Percentiles rank a stretch among this genome's conserved stretches.
These are phyloP conservation scores for Kregervanrija fluxuum DNA, from an alignment of 805 yeast genomes.

Conservation along the genomic window DNA sequence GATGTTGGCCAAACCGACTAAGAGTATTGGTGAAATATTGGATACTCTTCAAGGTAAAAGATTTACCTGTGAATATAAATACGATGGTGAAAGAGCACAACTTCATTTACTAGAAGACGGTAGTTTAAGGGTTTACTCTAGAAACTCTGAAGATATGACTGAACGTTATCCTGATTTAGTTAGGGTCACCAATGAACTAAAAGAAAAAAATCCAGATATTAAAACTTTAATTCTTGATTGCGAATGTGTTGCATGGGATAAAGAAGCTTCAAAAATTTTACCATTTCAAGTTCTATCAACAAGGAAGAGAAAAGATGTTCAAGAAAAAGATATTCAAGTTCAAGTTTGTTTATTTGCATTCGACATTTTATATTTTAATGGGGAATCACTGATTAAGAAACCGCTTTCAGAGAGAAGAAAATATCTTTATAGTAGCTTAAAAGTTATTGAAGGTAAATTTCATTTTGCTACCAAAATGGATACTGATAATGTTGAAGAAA, in stretches of 20 bases:
- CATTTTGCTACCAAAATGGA: conserved; percentile 71
- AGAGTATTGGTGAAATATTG: conserved; percentile 83
- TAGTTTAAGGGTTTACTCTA: conserved; percentile 69
- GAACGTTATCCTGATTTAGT: conserved; percentile 89
- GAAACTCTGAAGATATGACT: conserved; percentile 97
- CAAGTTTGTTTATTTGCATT: conserved; percentile 90
- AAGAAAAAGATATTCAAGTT: conserved; percentile 79
- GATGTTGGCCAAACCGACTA: conserved; percentile 97
- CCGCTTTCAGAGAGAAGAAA: conserved; percentile 67
- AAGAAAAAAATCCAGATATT: conserved; percentile 25
- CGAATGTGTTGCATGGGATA: conserved; percentile 98
- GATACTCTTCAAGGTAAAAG: conserved; percentile 79
- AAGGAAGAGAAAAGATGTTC: conserved; percentile 89
- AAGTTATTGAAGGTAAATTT: conserved; percentile 66
- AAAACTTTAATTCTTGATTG: conserved; percentile 77
- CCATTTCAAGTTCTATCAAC: conserved; percentile 94
- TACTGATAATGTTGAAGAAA: conserved; percentile 62
- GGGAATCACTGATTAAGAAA: conserved; percentile 57
- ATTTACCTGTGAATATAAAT: conserved; percentile 94
- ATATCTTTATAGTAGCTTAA: conserved; percentile 48
- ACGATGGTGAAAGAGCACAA: conserved; percentile 97
- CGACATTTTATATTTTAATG: conserved; percentile 73
- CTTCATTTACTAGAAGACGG: conserved; percentile 69
- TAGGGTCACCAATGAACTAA: conserved; percentile 50
- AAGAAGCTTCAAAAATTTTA: conserved; percentile 63